Percentiles rank a stretch among this genome's conserved stretches.
Conservation (phyloP, 2,329 filamentous ascomycete genomes). For the Colletotrichum trifolii region DNA sequence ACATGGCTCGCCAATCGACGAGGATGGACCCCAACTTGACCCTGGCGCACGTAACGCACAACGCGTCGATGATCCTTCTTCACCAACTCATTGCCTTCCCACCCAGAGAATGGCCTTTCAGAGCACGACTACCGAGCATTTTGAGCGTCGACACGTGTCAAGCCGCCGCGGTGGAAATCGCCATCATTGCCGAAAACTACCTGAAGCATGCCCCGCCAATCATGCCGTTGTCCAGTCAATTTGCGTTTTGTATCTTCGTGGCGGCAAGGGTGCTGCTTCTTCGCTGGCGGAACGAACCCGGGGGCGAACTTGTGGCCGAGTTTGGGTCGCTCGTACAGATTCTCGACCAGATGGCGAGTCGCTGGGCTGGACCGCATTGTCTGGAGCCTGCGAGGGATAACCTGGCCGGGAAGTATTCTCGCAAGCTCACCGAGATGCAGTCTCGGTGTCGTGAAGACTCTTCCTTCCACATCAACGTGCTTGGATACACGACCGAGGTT, state of each 20-base stretch:
- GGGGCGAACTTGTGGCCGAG: constrained; percentile 38
- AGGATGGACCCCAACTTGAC: constrained; percentile 61
- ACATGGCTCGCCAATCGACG: constrained; percentile 42
- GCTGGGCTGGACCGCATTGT: constrained; percentile 38
- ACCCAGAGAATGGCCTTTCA: constrained; percentile 45
- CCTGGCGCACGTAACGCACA: constrained; percentile 58
- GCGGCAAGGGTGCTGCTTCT: constrained; percentile 52
- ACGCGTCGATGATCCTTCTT: constrained; percentile 58
- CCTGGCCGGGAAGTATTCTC: constrained; percentile 37
- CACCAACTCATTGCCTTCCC: constrained; percentile 59
- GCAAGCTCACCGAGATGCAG: constrained; percentile 36
- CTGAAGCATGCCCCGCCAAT: constrained; percentile 45
- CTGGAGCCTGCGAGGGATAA: constrained; percentile 15
- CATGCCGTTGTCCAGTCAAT: constrained; percentile 48
- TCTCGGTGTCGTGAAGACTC: constrained; percentile 26
- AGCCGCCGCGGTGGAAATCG: constrained; percentile 54
- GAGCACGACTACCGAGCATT: constrained; percentile 50
- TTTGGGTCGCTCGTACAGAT: constrained; percentile 41
- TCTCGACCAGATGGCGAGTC: constrained; percentile 39
- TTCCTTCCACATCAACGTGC: constrained; percentile 24
- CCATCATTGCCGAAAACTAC: constrained; percentile 55
- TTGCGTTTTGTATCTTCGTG: constrained; percentile 56
- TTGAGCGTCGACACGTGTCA: constrained; percentile 58
- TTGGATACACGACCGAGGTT: constrained; percentile 25
- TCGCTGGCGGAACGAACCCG: constrained; percentile 42